These are phyloP conservation scores for Camillea tinctor DNA, from an alignment of 2,329 filamentous ascomycete genomes.

Conservation along the genomic window DNA sequence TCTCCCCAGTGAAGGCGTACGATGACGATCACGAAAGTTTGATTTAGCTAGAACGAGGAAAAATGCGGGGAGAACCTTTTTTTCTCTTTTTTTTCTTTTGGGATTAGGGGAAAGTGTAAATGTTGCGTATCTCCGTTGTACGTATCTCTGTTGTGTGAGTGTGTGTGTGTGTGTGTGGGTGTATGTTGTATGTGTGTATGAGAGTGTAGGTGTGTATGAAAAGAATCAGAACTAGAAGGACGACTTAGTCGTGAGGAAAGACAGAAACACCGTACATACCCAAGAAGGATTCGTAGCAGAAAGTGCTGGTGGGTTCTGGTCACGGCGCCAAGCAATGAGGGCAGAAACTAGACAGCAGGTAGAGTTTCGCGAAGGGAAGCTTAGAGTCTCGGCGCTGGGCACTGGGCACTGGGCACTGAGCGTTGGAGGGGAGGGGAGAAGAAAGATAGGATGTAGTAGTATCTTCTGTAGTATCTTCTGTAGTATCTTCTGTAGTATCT, in stretches of 20 bases:
- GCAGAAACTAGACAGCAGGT: neutral
- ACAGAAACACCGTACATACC: slow-evolving; percentile 7
- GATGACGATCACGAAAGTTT: slow-evolving; percentile 1
- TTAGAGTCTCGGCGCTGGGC: neutral
- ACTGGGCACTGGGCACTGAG: no score
- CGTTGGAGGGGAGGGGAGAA: no score
- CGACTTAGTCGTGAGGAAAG: slow-evolving; percentile 14
- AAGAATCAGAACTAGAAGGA: slow-evolving; percentile 1
- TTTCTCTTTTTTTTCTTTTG: no score
- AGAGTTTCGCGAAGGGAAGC: neutral
- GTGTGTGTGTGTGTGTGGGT: no score
- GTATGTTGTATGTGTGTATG: no score
- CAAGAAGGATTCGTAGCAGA: neutral
- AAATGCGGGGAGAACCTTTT: slow-evolving; percentile 27
- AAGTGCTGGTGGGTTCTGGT: slow-evolving; percentile 11
- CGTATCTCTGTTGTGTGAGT: no score
- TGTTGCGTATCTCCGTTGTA: no score
- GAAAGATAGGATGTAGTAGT: neutral
- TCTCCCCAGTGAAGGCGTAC: neutral
- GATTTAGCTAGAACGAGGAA: slow-evolving; percentile 6
- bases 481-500: no score
- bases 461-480: no score
- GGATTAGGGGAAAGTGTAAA: slow-evolving; percentile 8
- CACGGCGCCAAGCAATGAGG: slow-evolving; percentile 20
- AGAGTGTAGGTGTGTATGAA: neutral